These are phyloP conservation scores for Dendrobium chrysotoxum DNA, from an alignment of 106 monocot genomes.

Conservation along the genomic window DNA sequence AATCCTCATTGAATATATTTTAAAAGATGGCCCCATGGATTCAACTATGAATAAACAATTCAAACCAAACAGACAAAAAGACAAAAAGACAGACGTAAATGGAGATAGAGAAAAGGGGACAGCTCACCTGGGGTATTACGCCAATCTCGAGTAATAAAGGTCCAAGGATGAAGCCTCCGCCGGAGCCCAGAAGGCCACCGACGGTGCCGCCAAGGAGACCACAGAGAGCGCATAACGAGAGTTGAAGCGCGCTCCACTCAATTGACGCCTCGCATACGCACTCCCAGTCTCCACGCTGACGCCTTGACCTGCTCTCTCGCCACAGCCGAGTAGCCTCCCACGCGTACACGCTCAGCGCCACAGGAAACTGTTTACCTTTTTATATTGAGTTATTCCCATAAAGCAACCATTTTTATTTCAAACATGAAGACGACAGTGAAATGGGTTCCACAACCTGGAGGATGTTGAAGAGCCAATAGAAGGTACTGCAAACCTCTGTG, in stretches of 20 bases:
- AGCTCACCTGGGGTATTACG: slow-evolving; percentile 77
- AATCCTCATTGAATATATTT: too few relatives aligned
- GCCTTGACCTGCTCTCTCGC: slow-evolving; percentile 49
- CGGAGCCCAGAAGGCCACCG: slow-evolving; percentile 93
- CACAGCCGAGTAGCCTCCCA: slow-evolving; percentile 68
- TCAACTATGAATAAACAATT: not conserved
- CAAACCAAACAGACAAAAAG: not conserved
- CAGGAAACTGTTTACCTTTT: slow-evolving; percentile 43
- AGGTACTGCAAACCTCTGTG: slow-evolving; percentile 43
- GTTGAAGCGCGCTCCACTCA: slow-evolving; percentile 57
- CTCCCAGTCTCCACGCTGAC: slow-evolving; percentile 59
- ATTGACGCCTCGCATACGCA: slow-evolving; percentile 90
- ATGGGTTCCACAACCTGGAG: slow-evolving; percentile 58
- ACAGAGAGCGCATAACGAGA: slow-evolving; percentile 71
- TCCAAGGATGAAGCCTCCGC: slow-evolving; percentile 97
- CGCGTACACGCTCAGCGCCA: slow-evolving; percentile 49
- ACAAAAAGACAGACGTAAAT: not conserved
- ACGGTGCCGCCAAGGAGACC: slow-evolving; percentile 88
- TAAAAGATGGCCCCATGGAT: too few relatives aligned
- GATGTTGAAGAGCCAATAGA: slow-evolving; percentile 67
- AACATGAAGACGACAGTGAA: not conserved
- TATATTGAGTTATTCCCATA: not conserved
- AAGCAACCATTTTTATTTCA: not conserved
- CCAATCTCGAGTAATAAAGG: slow-evolving; percentile 93
- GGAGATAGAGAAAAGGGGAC: not conserved